Conservation (phyloP, 495 filamentous ascomycete species). For the Penicillium macrosclerotiorum region DNA sequence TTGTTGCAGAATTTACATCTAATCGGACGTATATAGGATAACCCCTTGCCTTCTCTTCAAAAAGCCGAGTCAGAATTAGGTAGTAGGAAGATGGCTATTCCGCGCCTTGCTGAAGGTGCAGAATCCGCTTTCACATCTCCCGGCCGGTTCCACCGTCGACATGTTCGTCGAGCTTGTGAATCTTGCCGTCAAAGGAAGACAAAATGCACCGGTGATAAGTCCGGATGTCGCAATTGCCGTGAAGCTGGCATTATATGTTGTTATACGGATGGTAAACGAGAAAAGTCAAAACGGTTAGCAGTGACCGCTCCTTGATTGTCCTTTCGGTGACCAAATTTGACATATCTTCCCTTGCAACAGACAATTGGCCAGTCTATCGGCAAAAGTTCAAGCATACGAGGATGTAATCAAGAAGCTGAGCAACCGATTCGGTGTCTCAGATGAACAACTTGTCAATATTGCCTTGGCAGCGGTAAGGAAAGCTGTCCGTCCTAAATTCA, state of each 20-base stretch:
- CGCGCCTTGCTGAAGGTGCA: constrained; percentile 39
- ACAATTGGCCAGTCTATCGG: constrained; percentile 48
- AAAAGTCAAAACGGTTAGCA: constrained; percentile 52
- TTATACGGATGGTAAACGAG: constrained; percentile 58
- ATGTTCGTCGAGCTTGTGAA: constrained; percentile 49
- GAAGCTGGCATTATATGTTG: constrained; percentile 49
- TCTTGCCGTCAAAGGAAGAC: constrained; percentile 52
- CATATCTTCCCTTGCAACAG: constrained; percentile 17
- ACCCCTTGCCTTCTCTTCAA: constrained; percentile 17
- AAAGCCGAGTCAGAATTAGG: constrained; percentile 16
- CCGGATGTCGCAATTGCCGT: constrained; percentile 54
- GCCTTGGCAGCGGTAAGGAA: constrained; percentile 33
- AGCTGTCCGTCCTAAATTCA: neutral
- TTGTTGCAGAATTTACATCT: constrained; percentile 1
- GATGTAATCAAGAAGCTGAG: constrained; percentile 39
- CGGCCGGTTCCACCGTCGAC: constrained; percentile 40
- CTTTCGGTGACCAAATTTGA: neutral
- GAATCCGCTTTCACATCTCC: constrained; percentile 38
- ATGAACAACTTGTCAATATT: constrained; percentile 40
- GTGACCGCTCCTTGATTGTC: neutral
- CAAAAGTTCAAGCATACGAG: constrained; percentile 50
- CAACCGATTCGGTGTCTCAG: constrained; percentile 35
- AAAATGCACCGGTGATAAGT: constrained; percentile 57
- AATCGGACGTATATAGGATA: constrained; percentile 20
- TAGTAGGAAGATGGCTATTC: constrained; percentile 41